Conservation (phyloP, 345 rosid genomes). For the Turnera subulata region DNA sequence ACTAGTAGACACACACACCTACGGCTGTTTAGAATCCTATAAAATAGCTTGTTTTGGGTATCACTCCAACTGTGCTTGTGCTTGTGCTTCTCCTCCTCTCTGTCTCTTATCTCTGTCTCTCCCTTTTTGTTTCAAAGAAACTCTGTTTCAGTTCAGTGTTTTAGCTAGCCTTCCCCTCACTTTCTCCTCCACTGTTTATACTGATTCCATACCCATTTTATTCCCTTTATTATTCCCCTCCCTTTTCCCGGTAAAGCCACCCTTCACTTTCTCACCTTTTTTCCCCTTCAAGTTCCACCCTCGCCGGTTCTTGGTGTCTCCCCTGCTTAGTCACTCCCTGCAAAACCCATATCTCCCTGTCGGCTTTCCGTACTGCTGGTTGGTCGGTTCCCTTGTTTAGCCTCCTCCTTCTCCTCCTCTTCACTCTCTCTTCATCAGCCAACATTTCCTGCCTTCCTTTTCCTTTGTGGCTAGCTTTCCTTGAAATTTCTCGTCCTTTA, state of each 20-base stretch:
- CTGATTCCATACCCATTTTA: too few species aligned
- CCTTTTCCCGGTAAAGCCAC: constrained; percentile 4
- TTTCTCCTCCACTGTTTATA: background rate
- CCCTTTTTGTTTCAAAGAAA: background rate
- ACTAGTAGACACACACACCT: background rate
- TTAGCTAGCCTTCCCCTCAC: background rate
- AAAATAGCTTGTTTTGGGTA: constrained; percentile 25
- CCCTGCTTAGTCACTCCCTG: constrained; percentile 4
- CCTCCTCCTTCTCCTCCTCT: too few species aligned
- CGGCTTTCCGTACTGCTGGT: constrained; percentile 2
- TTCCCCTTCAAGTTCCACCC: constrained; percentile 1
- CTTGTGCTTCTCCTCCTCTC: too few species aligned
- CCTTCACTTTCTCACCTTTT: background rate
- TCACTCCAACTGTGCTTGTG: constrained; percentile 6
- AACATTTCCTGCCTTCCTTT: constrained; percentile 2
- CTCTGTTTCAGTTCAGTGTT: too few species aligned
- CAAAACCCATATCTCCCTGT: constrained; percentile 10
- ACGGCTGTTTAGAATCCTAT: constrained; percentile 37
- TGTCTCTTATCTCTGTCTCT: constrained; percentile 6
- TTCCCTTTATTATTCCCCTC: too few species aligned
- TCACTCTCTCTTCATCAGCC: background rate
- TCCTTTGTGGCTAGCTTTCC: constrained; percentile 26
- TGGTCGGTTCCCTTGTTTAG: too few species aligned
- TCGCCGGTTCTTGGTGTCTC: constrained; percentile 15
- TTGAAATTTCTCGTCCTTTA: constrained; percentile 40